phyloP scores from a whole-genome alignment of 2,329 filamentous ascomycete species.

The Ilyonectria mors-panacis region DNA sequence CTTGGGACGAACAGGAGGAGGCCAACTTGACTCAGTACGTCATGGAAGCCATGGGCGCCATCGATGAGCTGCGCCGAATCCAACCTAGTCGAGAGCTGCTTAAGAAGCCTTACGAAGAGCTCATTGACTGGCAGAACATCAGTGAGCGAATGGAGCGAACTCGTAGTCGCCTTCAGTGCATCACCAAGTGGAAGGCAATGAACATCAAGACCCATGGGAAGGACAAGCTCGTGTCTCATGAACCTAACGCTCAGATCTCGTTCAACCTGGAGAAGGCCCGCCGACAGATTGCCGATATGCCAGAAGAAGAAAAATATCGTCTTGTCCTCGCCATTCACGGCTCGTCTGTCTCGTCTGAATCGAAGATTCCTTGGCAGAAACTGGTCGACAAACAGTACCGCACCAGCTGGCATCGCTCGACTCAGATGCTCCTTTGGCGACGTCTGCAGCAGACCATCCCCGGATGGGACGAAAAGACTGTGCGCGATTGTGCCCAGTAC shows the following conservation, averaged over 20 bases:
- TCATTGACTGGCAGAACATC: conserved; percentile 77
- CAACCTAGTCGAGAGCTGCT: conserved; percentile 51
- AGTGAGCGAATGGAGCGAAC: conserved; percentile 73
- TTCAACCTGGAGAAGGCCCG: conserved; percentile 62
- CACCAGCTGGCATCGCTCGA: conserved; percentile 55
- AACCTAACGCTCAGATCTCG: conserved; percentile 53
- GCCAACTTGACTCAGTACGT: conserved; percentile 66
- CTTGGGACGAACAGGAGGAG: conserved; percentile 76
- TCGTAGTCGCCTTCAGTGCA: conserved; percentile 77
- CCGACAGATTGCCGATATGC: conserved; percentile 59
- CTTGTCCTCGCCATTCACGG: conserved; percentile 61
- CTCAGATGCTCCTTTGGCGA: conserved; percentile 58
- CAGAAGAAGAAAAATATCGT: conserved; percentile 60
- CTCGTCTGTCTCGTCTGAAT: conserved; percentile 57
- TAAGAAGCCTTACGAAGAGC: conserved; percentile 62
- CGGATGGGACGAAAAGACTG: conserved; percentile 48
- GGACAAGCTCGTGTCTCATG: conserved; percentile 52
- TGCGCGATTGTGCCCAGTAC: conserved; percentile 54
- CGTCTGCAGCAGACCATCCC: conserved; percentile 56
- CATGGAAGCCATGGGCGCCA: conserved; percentile 64
- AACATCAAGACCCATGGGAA: conserved; percentile 53
- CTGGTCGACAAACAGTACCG: conserved; percentile 60
- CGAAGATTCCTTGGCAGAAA: conserved; percentile 65
- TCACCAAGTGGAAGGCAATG: conserved; percentile 74
- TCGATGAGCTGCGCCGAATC: conserved; percentile 58